These are phyloP conservation scores for Backusella mclennaniae DNA, from an alignment of 192 early-diverging fungal species.

Conservation along the genomic window DNA sequence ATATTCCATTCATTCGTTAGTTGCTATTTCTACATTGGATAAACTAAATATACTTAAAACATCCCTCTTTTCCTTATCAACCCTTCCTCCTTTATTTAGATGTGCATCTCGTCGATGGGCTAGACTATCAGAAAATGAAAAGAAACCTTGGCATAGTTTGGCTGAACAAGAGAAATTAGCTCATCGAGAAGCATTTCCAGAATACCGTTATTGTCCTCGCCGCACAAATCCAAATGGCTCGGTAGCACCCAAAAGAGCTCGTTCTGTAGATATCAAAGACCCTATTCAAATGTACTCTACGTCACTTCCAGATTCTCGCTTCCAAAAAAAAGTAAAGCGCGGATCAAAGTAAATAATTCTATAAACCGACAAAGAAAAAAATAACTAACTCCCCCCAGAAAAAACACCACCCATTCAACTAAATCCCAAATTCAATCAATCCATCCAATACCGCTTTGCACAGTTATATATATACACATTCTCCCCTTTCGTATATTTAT, in stretches of 20 bases:
- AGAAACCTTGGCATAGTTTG: slow-evolving; percentile 38
- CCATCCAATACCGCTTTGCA: not conserved
- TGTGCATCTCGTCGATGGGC: slow-evolving; percentile 38
- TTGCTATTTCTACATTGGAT: not conserved
- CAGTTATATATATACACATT: slow-evolving; percentile 1
- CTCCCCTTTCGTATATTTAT: not conserved
- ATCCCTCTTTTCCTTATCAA: slow-evolving; percentile 5
- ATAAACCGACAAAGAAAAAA: not conserved
- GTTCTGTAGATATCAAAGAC: not conserved
- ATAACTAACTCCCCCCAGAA: not conserved
- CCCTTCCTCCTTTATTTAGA: slow-evolving; percentile 17
- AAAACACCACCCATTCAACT: not conserved
- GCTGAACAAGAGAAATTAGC: slow-evolving; percentile 39
- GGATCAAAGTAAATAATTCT: slow-evolving; percentile 10
- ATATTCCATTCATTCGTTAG: not conserved
- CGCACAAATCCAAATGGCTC: slow-evolving; percentile 10
- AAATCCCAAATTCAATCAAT: not conserved
- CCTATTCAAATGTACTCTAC: slow-evolving; percentile 2
- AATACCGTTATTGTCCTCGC: slow-evolving; percentile 38
- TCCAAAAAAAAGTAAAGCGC: slow-evolving; percentile 12
- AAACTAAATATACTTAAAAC: not conserved
- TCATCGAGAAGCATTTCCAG: slow-evolving; percentile 38
- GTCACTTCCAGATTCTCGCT: not conserved
- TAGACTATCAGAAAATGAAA: slow-evolving; percentile 34
- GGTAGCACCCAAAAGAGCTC: not conserved